Conservation (phyloP, 805 yeast species). For the Wickerhamomyces chambardii region DNA sequence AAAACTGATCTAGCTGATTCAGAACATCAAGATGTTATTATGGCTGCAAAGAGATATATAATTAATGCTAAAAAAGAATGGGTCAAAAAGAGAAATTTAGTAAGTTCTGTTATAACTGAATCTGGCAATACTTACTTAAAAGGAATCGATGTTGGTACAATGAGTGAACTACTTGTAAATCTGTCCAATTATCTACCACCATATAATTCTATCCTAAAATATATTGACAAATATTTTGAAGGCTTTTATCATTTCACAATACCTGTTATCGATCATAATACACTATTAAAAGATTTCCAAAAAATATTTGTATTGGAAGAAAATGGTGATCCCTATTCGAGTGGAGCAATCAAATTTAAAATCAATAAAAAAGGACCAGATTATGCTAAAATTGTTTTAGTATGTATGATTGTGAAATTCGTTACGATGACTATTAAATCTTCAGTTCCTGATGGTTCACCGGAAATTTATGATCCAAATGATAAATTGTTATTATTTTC, state of each 20-base stretch:
- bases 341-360: background rate
- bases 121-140: constrained; percentile 2
- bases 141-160: constrained; percentile 3
- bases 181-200: constrained; percentile 12
- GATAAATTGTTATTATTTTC: constrained; percentile 8
- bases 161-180: constrained; percentile 5
- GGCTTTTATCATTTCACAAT: constrained; percentile 10
- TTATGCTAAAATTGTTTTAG: constrained; percentile 12
- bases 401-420: constrained; percentile 7
- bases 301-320: constrained; percentile 5
- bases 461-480: constrained; percentile 4
- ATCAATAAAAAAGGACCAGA: constrained; percentile 6
- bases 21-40: constrained; percentile 2
- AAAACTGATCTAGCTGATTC: constrained; percentile 6
- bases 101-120: background rate
- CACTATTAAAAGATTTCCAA: constrained; percentile 9
- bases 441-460: background rate
- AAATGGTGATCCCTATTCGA: constrained; percentile 1
- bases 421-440: constrained; percentile 4
- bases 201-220: constrained; percentile 7
- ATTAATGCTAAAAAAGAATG: constrained; percentile 13
- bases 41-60: constrained; percentile 6
- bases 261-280: constrained; percentile 9
- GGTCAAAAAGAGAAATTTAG: constrained; percentile 8
- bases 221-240: constrained; percentile 6